These are phyloP conservation scores for Blastobotrys americana DNA, from an alignment of 805 yeast genomes.

Conservation along the genomic window DNA sequence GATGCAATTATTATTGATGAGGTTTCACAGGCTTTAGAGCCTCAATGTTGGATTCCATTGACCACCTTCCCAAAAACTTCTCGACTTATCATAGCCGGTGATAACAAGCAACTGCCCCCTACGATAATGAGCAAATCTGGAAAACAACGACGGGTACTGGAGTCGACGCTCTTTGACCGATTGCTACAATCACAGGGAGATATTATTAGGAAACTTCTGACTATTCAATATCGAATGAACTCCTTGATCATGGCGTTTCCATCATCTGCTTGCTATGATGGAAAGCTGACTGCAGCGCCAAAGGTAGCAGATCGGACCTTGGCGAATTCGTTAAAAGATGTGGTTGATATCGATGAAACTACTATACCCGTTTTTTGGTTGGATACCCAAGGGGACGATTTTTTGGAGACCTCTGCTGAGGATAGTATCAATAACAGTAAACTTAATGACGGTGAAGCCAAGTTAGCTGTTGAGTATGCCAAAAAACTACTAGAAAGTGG, in stretches of 20 bases:
- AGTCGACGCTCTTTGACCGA: constrained; percentile 74
- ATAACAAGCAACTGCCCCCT: constrained; percentile 86
- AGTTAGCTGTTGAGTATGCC: constrained; percentile 53
- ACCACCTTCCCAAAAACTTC: constrained; percentile 52
- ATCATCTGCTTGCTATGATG: constrained; percentile 56
- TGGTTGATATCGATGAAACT: constrained; percentile 48
- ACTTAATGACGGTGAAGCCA: constrained; percentile 70
- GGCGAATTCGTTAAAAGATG: constrained; percentile 45
- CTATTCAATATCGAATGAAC: constrained; percentile 87
- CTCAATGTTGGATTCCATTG: constrained; percentile 94
- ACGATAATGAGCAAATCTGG: constrained; percentile 53
- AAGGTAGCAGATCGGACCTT: constrained; percentile 49
- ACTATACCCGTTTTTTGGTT: constrained; percentile 62
- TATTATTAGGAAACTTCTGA: constrained; percentile 49
- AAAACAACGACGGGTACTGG: constrained; percentile 41
- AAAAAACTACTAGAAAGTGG: constrained; percentile 44
- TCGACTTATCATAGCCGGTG: constrained; percentile 80
- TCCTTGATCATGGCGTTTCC: constrained; percentile 70
- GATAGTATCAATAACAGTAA: constrained; percentile 40
- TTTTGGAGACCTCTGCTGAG: constrained; percentile 45
- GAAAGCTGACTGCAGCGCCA: constrained; percentile 53
- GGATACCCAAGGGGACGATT: constrained; percentile 90
- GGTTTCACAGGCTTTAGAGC: constrained; percentile 88
- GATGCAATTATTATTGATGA: constrained; percentile 88
- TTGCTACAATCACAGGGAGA: constrained; percentile 45